These are phyloP conservation scores for Penicillium coffeae DNA, from an alignment of 495 filamentous ascomycete species.

Conservation along the genomic window DNA sequence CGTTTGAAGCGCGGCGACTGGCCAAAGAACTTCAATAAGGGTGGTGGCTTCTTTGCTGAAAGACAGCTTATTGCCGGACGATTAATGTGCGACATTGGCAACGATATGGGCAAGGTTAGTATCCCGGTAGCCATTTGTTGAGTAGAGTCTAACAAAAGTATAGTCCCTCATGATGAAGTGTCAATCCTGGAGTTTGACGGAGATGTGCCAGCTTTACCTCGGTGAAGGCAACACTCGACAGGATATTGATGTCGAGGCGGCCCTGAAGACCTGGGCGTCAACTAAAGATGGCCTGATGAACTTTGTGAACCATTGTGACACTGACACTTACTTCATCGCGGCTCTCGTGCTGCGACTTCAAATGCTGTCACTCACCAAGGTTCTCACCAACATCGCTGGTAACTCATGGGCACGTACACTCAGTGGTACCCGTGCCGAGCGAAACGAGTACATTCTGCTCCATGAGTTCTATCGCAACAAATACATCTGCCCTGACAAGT, in stretches of 20 bases:
- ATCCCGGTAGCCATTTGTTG: not conserved
- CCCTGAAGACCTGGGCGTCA: constrained; percentile 82
- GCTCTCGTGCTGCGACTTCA: constrained; percentile 83
- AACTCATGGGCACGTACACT: constrained; percentile 98
- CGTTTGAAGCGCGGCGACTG: constrained; percentile 77
- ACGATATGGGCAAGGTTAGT: constrained; percentile 83
- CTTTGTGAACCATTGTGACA: constrained; percentile 86
- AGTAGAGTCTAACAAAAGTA: constrained; percentile 22
- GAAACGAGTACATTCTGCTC: constrained; percentile 98
- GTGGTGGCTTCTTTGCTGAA: constrained; percentile 87
- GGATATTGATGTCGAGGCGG: constrained; percentile 83
- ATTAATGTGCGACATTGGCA: constrained; percentile 88
- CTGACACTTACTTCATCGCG: constrained; percentile 93
- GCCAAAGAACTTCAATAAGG: constrained; percentile 83
- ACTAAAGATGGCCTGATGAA: constrained; percentile 85
- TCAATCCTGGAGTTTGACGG: constrained; percentile 94
- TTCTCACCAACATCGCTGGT: constrained; percentile 92
- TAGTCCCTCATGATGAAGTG: constrained; percentile 92
- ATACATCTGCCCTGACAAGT: constrained; percentile 96
- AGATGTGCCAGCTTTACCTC: constrained; percentile 92
- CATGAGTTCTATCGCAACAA: constrained; percentile 96
- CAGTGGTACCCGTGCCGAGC: constrained; percentile 91
- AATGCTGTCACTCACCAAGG: constrained; percentile 89
- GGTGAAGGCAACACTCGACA: constrained; percentile 61
- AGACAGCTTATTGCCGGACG: constrained; percentile 85